Evolutionary conservation across 768 basidiomycete species (phyloP).

Genomic region (Lentinula detonsa): DNA sequence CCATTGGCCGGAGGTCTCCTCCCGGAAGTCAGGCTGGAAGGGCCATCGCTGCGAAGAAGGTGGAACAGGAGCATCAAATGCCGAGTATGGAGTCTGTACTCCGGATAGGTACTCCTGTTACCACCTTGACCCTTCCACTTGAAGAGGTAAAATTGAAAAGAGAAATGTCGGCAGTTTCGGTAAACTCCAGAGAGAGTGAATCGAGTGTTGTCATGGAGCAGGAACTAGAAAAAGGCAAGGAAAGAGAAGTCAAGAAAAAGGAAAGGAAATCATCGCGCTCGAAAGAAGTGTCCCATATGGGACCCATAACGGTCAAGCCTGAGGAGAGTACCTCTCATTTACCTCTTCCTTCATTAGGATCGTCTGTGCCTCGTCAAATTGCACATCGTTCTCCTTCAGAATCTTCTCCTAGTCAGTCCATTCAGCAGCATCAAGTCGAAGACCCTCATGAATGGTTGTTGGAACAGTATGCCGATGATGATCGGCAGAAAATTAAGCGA

Average conservation of each 20-base stretch:
- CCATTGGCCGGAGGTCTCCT: conserved; percentile 32
- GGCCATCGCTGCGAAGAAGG: conserved; percentile 38
- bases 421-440: conserved; percentile 25
- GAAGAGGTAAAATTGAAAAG: neutral
- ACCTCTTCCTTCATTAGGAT: neutral
- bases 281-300: neutral
- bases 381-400: neutral
- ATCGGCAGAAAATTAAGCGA: conserved; percentile 18
- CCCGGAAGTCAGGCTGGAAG: conserved; percentile 43
- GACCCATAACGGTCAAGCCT: neutral
- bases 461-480: conserved; percentile 40
- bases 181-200: neutral
- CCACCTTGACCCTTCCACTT: neutral
- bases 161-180: neutral
- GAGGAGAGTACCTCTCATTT: neutral
- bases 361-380: neutral
- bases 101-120: neutral
- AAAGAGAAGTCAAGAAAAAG: neutral
- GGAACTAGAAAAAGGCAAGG: neutral
- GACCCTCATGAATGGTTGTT: conserved; percentile 60
- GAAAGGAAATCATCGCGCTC: neutral
- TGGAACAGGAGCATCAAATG: conserved; percentile 24
- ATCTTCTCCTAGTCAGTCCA: neutral
- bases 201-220: neutral
- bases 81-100: conserved; percentile 12